Base-by-base conservation (phyloP, 1,139 yeast genomes). In the Hanseniaspora sp. region DNA sequence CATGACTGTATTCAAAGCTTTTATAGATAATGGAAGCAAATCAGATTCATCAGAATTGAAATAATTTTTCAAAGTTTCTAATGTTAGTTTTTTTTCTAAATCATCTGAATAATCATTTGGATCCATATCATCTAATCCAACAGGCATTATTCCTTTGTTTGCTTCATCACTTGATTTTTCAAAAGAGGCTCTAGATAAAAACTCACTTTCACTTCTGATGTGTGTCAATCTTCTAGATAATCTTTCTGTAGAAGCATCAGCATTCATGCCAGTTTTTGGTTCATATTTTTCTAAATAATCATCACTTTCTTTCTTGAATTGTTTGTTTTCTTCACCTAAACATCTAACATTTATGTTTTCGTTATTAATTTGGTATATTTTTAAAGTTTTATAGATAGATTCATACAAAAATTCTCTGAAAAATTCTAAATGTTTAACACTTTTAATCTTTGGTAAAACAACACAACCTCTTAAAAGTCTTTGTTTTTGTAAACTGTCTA, bases 11-110 rank as follows among this genome's bases (percentile, higher is more conserved):
- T 77, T 70, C 8, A 79, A 70, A 7, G 73, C 73, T 41, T 68
- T 68, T 0, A 81, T 73, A 23, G 79, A 74, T 46, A 74, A 70
- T 9, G 72, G 65, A 34, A 80, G 69, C 60, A 78, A 81, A 56
- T 71, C 72, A 2, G 78, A 66, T 42, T 77, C 74, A 1, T 74
- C 67, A 3, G 83, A 77, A 59, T 73, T 73, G 65, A 80, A 80
- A 52, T 74, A 72, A 0, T 76, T 62, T 54, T 71, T 73, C 57
- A 80, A 67, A 0, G 79, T 75, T 4, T 66, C 59, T n/a, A 77
- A 66, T 4, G 72, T 67, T 5, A 65, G 54, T 46, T 68, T 72
- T n/a, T 64, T 62, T 5, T 38, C 28, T 8, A 23, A 8, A 9
- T 64, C 64, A 4, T 60, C 64, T 3, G 57, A 42, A 2, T 56